A percentile compares a stretch with the other conserved stretches of the same genome.
Evolutionary conservation across 768 basidiomycete species (phyloP).

Genomic region (Daedaleopsis nitida): DNA sequence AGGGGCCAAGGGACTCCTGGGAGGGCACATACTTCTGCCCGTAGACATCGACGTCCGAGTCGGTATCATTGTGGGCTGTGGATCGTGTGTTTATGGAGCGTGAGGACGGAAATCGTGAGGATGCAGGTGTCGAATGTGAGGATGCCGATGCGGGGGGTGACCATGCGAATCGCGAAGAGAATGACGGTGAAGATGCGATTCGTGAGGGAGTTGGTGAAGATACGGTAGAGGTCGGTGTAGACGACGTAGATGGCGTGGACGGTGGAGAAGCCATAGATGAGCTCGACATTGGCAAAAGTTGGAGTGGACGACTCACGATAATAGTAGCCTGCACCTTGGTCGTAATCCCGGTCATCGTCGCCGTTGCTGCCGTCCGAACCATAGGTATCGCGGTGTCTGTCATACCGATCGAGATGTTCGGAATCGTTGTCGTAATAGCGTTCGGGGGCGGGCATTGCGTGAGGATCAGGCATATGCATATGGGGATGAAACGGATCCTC

Average conservation of each 20-base stretch:
- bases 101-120: too few species aligned
- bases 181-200: too few species aligned
- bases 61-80: conserved; percentile 77
- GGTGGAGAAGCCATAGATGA: background rate
- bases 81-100: background rate
- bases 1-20: conserved; percentile 70
- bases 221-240: too few species aligned
- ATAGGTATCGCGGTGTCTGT: conserved; percentile 61
- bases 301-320: conserved; percentile 48
- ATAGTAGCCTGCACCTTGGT: conserved; percentile 64
- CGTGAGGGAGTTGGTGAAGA: too few species aligned
- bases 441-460: conserved; percentile 35
- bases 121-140: too few species aligned
- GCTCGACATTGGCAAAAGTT: background rate
- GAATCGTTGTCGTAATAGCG: conserved; percentile 75
- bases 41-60: conserved; percentile 78
- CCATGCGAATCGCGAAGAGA: too few species aligned
- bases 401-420: conserved; percentile 61
- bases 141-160: too few species aligned
- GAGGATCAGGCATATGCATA: conserved; percentile 5
- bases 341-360: conserved; percentile 59
- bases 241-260: too few species aligned
- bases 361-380: conserved; percentile 70
- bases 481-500: conserved; percentile 63
- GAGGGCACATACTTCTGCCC: conserved; percentile 72